Evolutionary conservation across 75 land plant genomes (phyloP).

Genomic region (Selaginella tamariscina): DNA sequence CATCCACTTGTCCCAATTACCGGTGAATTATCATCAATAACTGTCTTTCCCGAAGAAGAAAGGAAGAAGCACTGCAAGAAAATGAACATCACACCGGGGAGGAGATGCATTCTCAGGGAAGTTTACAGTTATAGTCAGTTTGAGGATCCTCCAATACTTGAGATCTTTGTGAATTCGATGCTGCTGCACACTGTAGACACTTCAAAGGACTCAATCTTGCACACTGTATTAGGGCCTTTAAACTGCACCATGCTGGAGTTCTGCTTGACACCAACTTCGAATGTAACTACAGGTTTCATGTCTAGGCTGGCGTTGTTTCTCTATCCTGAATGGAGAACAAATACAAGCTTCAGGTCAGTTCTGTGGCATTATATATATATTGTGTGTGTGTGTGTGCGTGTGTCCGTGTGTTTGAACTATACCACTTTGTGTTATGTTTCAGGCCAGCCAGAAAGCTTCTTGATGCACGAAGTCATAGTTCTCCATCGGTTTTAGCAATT

Average conservation of each 20-base stretch:
- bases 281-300: background rate
- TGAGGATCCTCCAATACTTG: background rate
- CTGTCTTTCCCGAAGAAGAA: background rate
- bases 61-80: background rate
- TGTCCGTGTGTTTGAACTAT: background rate
- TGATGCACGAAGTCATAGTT: background rate
- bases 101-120: background rate
- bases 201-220: background rate
- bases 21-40: background rate
- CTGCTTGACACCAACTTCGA: background rate
- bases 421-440: background rate
- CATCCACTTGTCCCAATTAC: background rate
- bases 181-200: background rate
- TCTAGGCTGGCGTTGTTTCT: background rate
- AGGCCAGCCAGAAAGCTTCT: background rate
- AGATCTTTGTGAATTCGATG: background rate
- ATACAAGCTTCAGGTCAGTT: background rate
- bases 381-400: too few species aligned
- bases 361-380: too few species aligned
- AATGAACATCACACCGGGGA: background rate
- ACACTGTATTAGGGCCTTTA: background rate
- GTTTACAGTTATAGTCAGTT: background rate
- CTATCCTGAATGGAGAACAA: background rate
- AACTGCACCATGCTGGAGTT: background rate
- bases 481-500: background rate